These are phyloP conservation scores for Arctostaphylos glauca DNA, from an alignment of 148 eudicot genomes.

Conservation along the genomic window DNA sequence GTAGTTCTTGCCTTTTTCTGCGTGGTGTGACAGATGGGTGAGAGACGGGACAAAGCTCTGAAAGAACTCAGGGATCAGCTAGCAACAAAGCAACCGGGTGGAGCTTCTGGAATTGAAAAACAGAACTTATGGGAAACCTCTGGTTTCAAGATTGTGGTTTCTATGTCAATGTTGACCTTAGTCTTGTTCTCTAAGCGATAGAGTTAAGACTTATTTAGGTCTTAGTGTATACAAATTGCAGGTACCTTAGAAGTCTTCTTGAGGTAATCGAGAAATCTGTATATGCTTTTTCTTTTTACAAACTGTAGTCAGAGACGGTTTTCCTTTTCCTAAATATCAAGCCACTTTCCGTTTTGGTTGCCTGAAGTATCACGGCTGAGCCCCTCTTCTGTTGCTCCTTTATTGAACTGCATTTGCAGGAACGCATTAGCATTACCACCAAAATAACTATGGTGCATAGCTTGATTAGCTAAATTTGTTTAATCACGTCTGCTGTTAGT, in stretches of 20 bases:
- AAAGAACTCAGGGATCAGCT: slow-evolving; percentile 78
- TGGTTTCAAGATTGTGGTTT: slow-evolving; percentile 62
- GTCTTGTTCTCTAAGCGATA: slow-evolving; percentile 77
- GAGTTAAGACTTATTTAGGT: slow-evolving; percentile 10
- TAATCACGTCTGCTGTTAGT: slow-evolving; percentile 1
- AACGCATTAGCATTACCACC: not conserved
- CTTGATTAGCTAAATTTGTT: not conserved
- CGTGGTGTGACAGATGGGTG: slow-evolving; percentile 56
- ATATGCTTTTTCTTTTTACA: not conserved
- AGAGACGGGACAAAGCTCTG: slow-evolving; percentile 70
- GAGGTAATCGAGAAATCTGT: not conserved
- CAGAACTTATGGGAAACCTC: slow-evolving; percentile 76
- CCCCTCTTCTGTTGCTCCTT: slow-evolving; percentile 11
- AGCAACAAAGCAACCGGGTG: slow-evolving; percentile 42
- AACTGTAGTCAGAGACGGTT: not conserved
- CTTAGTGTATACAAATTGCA: not conserved
- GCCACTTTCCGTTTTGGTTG: not conserved
- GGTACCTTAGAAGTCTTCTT: not conserved
- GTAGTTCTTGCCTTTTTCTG: not conserved
- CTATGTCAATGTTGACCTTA: slow-evolving; percentile 81
- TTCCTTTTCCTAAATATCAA: not conserved
- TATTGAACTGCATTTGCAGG: not conserved
- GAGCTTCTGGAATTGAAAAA: slow-evolving; percentile 28
- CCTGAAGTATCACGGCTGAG: not conserved
- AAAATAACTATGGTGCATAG: not conserved